Conservation (phyloP, 1,284 basidiomycete species). For the Bondarzewia mesenterica region DNA sequence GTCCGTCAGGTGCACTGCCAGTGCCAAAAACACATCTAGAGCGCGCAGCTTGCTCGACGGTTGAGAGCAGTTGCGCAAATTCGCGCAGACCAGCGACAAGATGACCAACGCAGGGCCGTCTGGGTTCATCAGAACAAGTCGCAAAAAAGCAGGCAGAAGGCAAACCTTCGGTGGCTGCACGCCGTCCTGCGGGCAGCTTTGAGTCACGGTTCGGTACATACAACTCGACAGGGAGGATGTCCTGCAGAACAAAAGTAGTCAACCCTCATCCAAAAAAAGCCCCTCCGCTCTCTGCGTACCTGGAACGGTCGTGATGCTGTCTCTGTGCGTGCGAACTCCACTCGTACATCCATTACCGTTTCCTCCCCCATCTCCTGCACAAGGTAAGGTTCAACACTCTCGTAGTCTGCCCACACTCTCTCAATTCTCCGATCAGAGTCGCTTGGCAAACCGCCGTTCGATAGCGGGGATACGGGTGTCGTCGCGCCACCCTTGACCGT, state of each 20-base stretch:
- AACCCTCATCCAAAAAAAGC: not conserved
- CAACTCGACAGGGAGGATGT: conserved; percentile 70
- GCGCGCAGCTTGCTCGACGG: conserved; percentile 82
- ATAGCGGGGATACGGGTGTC: conserved; percentile 6
- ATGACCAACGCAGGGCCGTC: conserved; percentile 80
- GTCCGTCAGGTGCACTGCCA: conserved; percentile 81
- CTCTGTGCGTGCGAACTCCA: conserved; percentile 37
- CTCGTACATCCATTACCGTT: conserved; percentile 42
- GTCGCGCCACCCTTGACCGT: conserved; percentile 9
- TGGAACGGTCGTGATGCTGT: conserved; percentile 52
- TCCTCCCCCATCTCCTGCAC: conserved; percentile 37
- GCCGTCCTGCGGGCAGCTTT: conserved; percentile 31
- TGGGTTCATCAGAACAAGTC: conserved; percentile 17
- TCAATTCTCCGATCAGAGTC: conserved; percentile 77
- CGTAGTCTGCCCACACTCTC: conserved; percentile 75
- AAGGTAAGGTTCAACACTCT: conserved; percentile 68
- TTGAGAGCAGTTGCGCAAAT: conserved; percentile 76
- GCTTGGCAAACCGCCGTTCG: conserved; percentile 38
- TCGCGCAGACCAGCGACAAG: conserved; percentile 81
- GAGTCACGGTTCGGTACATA: conserved; percentile 46
- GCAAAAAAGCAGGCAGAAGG: not conserved
- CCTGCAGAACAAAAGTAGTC: conserved; percentile 29
- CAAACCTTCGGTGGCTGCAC: conserved; percentile 58
- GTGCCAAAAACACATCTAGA: conserved; percentile 81
- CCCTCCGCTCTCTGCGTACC: conserved; percentile 29